Evolutionary conservation across 768 basidiomycete genomes (phyloP).

Genomic region (Collybia nuda): DNA sequence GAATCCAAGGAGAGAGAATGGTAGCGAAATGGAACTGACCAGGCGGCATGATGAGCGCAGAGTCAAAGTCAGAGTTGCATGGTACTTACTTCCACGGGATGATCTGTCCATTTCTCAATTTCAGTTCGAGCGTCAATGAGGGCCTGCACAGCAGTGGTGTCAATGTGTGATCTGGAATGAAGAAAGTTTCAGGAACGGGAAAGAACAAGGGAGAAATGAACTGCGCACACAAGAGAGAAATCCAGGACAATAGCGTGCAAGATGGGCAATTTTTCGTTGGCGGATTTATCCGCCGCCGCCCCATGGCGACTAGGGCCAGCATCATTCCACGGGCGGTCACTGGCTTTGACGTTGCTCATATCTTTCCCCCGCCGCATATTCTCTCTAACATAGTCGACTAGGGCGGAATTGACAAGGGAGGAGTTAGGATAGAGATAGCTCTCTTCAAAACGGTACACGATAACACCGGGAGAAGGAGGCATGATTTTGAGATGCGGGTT

Average conservation of each 20-base stretch:
- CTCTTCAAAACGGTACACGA: constrained; percentile 93
- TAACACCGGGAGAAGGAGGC: constrained; percentile 80
- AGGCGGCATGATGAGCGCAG: background rate
- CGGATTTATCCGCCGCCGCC: constrained; percentile 43
- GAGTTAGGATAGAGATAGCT: constrained; percentile 86
- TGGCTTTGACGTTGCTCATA: constrained; percentile 55
- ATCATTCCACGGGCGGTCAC: constrained; percentile 94
- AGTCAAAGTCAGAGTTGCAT: background rate
- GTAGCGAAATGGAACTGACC: constrained; percentile 90
- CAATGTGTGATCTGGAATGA: constrained; percentile 71
- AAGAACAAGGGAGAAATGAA: background rate
- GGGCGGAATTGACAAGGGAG: constrained; percentile 60
- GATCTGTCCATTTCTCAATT: constrained; percentile 86
- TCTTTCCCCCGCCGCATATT: constrained; percentile 78
- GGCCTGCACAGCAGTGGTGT: constrained; percentile 89
- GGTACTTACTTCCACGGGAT: constrained; percentile 61
- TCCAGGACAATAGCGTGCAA: constrained; percentile 90
- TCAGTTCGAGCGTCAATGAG: constrained; percentile 86
- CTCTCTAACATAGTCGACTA: constrained; percentile 81
- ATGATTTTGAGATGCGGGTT: constrained; percentile 71
- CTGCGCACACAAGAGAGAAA: constrained; percentile 75
- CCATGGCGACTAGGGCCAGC: constrained; percentile 64
- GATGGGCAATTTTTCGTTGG: constrained; percentile 56
- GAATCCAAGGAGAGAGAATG: constrained; percentile 91
- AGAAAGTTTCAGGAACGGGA: background rate